Base-by-base conservation (phyloP, 23 red algal species). In the Cyanidium caldarium region DNA sequence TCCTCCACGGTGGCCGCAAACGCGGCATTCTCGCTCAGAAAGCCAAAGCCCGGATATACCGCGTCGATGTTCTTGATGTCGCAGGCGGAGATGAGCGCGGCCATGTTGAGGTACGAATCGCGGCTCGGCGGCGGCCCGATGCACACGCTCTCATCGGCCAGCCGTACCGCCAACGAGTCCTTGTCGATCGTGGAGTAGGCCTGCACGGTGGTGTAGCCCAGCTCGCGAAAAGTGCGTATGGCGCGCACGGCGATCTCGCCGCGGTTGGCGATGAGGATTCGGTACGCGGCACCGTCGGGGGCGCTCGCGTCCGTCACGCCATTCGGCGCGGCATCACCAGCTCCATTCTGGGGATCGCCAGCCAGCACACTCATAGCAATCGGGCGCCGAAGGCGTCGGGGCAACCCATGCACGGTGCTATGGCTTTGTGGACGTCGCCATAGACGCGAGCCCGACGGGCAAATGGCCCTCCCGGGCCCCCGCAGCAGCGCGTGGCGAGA, bases 181-280 rank as follows among this genome's bases (percentile, higher is more conserved):
- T 57, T 44, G 42, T 96, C 91, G 23, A 78, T 82, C 10, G 80
- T 80, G 14, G 81, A 86, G 73, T 96, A 87, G 12, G 87, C 77
- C 26, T 83, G 82, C 33, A 96, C 83, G 10, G 77, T 75, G 29
- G 51, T 35, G 21, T 87, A 87, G 46, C 84, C 91, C 45, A 96
- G 68, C 66, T 88, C 80, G 15, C 67, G 79, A 34, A 75, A 86
- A 29, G 84, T 79, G 72, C 91, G 79, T 40, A 96, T 88, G 39
- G 86, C 83, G 45, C 91, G 81, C 34, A 88, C 73, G 21, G 91
- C 91, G 39, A 96, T 96, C 56, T 96, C 91, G 38, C 91, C 91
- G 43, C 91, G 84, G 58, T 96, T 96, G 7, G 91, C 91, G 12
- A 96, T 68, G 17, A 96, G 75, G 17, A 84, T 35, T 30, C 69